Base-by-base conservation (phyloP, 768 basidiomycete species). In the Tylopilus plumbeoviolaceoides region DNA sequence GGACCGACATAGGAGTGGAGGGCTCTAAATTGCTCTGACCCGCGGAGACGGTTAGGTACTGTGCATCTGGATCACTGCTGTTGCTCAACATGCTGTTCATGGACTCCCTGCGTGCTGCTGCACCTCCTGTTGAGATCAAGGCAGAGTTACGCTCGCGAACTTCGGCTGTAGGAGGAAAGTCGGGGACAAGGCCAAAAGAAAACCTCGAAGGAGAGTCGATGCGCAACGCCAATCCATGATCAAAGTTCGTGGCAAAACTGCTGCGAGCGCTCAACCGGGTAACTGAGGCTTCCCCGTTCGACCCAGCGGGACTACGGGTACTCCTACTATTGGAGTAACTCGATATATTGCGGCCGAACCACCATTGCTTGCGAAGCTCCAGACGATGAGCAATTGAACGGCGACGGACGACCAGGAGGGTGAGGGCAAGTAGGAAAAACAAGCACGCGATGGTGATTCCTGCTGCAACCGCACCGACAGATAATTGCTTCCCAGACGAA, bases 171-270 rank as follows among this genome's bases (percentile, higher is more conserved):
- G 80, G 78, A 7, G 82, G 83, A 9, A 79, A 54, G 15, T 73
- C 67, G 12, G 76, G 79, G 11, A 71, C 1, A 31, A 12, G 55
- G 30, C 53, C 54, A 0, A 23, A 7, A 33, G 63, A 56, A 38
- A 45, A 38, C 38, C 31, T 50, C 5, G 36, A 27, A 56, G 61
- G 23, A 50, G 66, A 35, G 62, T 68, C 33, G 54, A 62, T n/a
- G 48, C 53, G 48, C 51, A 61, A 60, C 40, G 59, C 51, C 48
- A 63, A 57, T 11, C 72, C 72, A 20, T 76, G 76, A 48, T 83
- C 81, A 59, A 77, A 74, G n/a, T 76, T 79, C 17, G 84, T 85
- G 17, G 76, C 85, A 47, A 85, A 86, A 68, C 83, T 85, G 66
- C 84, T 85, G 45, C 82, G 74, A 3, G 71, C 65, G 44, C 69